Evolutionary conservation across 352 stramenopile species (phyloP).

Genomic region (Phytophthora sp.): DNA sequence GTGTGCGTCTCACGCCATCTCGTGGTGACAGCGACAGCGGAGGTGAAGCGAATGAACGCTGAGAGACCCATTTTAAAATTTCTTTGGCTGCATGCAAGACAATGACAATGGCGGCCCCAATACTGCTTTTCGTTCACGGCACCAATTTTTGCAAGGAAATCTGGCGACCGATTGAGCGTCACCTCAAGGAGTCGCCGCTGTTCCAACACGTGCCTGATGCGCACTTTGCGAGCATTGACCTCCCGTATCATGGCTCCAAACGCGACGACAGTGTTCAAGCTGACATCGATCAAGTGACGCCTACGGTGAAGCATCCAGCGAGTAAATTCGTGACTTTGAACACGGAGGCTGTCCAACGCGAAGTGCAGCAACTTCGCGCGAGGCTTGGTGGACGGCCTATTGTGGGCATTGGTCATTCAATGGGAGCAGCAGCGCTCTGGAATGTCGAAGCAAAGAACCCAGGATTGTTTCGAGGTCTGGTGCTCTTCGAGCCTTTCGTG

Average conservation of each 20-base stretch:
- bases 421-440: constrained; percentile 38
- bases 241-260: constrained; percentile 44
- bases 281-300: constrained; percentile 17
- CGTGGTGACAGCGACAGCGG: constrained; percentile 2
- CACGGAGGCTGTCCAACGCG: constrained; percentile 11
- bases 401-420: constrained; percentile 52
- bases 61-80: too few species aligned
- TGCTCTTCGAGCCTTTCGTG: constrained; percentile 40
- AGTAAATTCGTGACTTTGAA: constrained; percentile 32
- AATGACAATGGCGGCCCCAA: neutral
- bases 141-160: constrained; percentile 51
- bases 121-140: constrained; percentile 37
- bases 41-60: too few species aligned
- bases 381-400: constrained; percentile 20
- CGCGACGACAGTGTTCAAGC: constrained; percentile 40
- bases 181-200: constrained; percentile 30
- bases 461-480: constrained; percentile 40
- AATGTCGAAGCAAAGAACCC: constrained; percentile 28
- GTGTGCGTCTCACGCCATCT: constrained; percentile 7
- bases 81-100: too few species aligned
- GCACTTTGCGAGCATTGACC: constrained; percentile 36
- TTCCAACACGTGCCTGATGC: constrained; percentile 8
- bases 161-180: constrained; percentile 42
- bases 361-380: constrained; percentile 9
- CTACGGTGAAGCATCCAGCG: constrained; percentile 33